Evolutionary conservation across 2,329 filamentous ascomycete genomes (phyloP), one percentile per base, ranked within the genome.

Genomic region (Pseudogymnoascus sp.): DNA sequence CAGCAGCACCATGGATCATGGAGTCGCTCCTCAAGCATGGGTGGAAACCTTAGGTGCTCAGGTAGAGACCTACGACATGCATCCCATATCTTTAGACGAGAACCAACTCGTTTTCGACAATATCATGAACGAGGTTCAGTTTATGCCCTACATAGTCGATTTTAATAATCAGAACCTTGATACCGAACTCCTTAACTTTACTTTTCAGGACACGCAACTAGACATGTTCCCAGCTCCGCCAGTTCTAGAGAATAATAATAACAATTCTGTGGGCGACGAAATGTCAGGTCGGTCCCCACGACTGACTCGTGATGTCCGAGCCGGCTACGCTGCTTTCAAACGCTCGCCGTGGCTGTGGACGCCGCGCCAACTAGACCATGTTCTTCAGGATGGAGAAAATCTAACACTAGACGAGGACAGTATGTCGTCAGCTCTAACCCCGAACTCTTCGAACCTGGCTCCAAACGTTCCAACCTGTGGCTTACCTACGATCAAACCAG

Each of bases 271-370:
- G 18, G 11, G 20, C 18, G 18, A 43, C 20, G 39, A 25, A 43
- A 14, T 12, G 12, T 3, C 39, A 43, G 39, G 39, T 25, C 39
- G 12, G 22, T 8, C 39, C 20, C 41, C 20, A 2, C n/a, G 53
- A 35, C 15, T 11, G 6, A 22, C 35, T 9, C 62, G 59, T 53
- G 61, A 62, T 28, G 58, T 60, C 4, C 62, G 60, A 12, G 62
- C 60, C 47, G 57, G 66, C 15, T 59, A 64, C 61, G 66, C 66
- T 39, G 66, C 66, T 14, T 67, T 67, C 38, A 62, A 64, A 57
- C 57, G 62, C 43, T 67, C 66, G 25, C 66, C 64, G 15, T 67
- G 64, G 64, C 62, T 66, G 7, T 67, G 60, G 58, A 67, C 30
- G 39, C 66, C 66, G 25, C 62, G 60, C 6, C 53, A 58, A 28